Conservation (phyloP, 441 rosid species). For the Euphorbia schlechtendalii region DNA sequence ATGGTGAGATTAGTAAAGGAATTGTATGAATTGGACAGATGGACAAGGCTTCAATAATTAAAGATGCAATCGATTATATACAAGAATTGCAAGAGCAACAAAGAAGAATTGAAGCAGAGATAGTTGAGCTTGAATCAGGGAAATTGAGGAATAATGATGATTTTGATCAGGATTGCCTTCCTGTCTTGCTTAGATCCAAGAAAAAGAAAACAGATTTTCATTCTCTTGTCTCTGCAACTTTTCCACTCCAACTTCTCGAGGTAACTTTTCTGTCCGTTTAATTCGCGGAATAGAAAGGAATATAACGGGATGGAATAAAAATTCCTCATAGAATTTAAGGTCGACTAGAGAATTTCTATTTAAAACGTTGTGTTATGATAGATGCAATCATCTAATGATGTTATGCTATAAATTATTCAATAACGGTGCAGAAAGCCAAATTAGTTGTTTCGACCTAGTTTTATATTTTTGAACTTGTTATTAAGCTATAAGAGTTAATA, state of each 20-base stretch:
- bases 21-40: conserved; percentile 33
- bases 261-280: conserved; percentile 30
- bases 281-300: too few species aligned
- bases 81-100: conserved; percentile 77
- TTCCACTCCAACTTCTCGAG: conserved; percentile 68
- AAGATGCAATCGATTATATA: conserved; percentile 89
- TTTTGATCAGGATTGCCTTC: conserved; percentile 45
- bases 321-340: too few species aligned
- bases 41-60: conserved; percentile 98
- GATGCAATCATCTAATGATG: too few species aligned
- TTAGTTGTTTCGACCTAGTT: too few species aligned
- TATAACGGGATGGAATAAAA: too few species aligned
- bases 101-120: conserved; percentile 57
- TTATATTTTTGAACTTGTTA: too few species aligned
- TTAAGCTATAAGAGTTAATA: too few species aligned
- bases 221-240: conserved; percentile 27
- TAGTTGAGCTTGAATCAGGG: conserved; percentile 64
- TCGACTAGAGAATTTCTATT: too few species aligned
- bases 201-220: conserved; percentile 37
- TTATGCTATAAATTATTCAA: too few species aligned
- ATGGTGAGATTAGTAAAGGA: too few species aligned
- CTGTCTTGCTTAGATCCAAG: conserved; percentile 55
- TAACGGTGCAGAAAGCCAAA: too few species aligned
- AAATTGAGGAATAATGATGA: conserved; percentile 32
- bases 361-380: too few species aligned